These are phyloP conservation scores for Alternaria sp. DNA, from an alignment of 2,329 filamentous ascomycete species.

Conservation along the genomic window DNA sequence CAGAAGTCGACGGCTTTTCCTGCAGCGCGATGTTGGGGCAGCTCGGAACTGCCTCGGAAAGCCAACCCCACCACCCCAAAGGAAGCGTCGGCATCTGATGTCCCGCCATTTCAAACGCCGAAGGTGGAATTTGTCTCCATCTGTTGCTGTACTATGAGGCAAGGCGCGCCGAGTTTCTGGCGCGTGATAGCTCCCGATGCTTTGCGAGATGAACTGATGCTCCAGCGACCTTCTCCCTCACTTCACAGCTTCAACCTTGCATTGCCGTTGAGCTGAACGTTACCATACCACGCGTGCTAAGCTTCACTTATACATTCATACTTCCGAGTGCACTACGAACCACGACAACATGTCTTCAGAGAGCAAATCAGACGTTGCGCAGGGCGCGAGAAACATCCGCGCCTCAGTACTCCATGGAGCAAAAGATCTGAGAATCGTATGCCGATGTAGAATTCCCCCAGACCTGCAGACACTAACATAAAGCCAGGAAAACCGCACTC, in stretches of 20 bases:
- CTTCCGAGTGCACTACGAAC: neutral
- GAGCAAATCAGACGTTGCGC: constrained; percentile 22
- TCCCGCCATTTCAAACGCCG: constrained; percentile 40
- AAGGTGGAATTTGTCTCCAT: constrained; percentile 38
- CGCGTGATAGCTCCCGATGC: constrained; percentile 15
- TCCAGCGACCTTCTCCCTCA: neutral
- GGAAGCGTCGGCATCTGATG: constrained; percentile 34
- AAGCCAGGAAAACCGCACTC: constrained; percentile 59
- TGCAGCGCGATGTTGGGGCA: constrained; percentile 11
- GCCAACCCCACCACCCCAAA: constrained; percentile 24
- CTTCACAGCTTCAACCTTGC: neutral
- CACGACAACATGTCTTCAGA: constrained; percentile 29
- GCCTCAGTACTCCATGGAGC: constrained; percentile 66
- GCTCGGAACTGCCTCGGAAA: constrained; percentile 39
- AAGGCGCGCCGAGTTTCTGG: constrained; percentile 26
- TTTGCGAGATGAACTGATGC: constrained; percentile 4
- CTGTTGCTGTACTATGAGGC: constrained; percentile 25
- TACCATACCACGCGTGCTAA: neutral
- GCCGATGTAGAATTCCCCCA: constrained; percentile 14
- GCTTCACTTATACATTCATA: neutral
- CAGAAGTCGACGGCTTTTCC: constrained; percentile 5
- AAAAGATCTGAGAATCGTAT: constrained; percentile 66
- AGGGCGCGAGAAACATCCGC: constrained; percentile 50
- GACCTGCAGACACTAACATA: neutral
- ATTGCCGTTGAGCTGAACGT: neutral